phyloP scores from a whole-genome alignment of 495 filamentous ascomycete species.

The Staphylotrichum longicolle region DNA sequence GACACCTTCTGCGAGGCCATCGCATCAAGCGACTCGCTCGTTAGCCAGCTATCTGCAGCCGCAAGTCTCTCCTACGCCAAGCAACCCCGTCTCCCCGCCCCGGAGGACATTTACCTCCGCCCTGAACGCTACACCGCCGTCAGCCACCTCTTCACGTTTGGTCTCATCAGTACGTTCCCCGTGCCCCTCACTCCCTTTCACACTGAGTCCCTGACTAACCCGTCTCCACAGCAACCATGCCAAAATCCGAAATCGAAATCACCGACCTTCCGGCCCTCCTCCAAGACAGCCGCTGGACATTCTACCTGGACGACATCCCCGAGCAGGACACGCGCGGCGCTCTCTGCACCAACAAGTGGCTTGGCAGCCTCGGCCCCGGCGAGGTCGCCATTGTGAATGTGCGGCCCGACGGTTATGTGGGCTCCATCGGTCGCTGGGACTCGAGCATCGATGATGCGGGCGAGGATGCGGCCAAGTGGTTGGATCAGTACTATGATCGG shows the following conservation, averaged over 20 bases:
- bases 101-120: slow-evolving; percentile 58
- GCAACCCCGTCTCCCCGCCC: slow-evolving; percentile 46
- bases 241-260: slow-evolving; percentile 57
- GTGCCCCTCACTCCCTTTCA: neutral
- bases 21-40: slow-evolving; percentile 40
- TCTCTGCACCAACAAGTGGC: slow-evolving; percentile 60
- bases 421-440: slow-evolving; percentile 55
- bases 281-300: slow-evolving; percentile 62
- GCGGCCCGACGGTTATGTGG: slow-evolving; percentile 68
- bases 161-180: slow-evolving; percentile 46
- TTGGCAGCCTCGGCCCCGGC: slow-evolving; percentile 50
- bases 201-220: neutral
- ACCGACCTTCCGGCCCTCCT: slow-evolving; percentile 56
- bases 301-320: slow-evolving; percentile 61
- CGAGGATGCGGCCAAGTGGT: slow-evolving; percentile 49
- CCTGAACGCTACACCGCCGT: slow-evolving; percentile 60
- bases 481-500: slow-evolving; percentile 59
- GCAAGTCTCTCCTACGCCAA: slow-evolving; percentile 54
- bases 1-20: slow-evolving; percentile 50
- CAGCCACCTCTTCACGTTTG: slow-evolving; percentile 59
- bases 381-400: slow-evolving; percentile 60
- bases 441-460: slow-evolving; percentile 44
- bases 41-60: slow-evolving; percentile 48
- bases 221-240: slow-evolving; percentile 47
- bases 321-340: slow-evolving; percentile 48